Evolutionary conservation across 108 stramenopile genomes (phyloP).

Genomic region (Chaetoceros muelleri): DNA sequence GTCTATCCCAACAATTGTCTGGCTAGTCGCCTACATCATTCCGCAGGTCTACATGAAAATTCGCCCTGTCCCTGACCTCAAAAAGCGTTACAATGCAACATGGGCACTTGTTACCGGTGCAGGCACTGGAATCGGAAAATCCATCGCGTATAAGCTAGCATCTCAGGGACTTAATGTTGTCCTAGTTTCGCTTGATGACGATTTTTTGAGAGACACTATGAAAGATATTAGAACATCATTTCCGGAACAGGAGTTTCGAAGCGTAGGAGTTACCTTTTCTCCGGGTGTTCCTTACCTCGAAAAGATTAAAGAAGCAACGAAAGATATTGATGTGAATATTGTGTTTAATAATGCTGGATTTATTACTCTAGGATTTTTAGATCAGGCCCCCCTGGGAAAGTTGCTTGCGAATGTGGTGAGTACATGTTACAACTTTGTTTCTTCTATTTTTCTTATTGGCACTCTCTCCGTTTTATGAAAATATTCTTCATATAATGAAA

Average conservation of each 20-base stretch:
- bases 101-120: slow-evolving; percentile 99
- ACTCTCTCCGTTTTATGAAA: neutral
- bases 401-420: slow-evolving; percentile 70
- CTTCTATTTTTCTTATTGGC: neutral
- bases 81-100: slow-evolving; percentile 76
- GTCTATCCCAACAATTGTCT: slow-evolving; percentile 72
- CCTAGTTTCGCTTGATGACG: slow-evolving; percentile 90
- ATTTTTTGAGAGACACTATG: slow-evolving; percentile 77
- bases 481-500: no score
- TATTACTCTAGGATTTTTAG: slow-evolving; percentile 98
- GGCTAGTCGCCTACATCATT: slow-evolving; percentile 62
- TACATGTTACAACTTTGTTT: neutral
- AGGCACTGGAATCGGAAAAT: slow-evolving; percentile 93
- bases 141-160: slow-evolving; percentile 87
- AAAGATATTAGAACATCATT: slow-evolving; percentile 62
- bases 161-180: slow-evolving; percentile 95
- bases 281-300: slow-evolving; percentile 86
- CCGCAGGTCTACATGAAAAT: slow-evolving; percentile 73
- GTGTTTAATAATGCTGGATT: slow-evolving; percentile 99
- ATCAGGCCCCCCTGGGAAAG: slow-evolving; percentile 82
- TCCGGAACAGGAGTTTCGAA: slow-evolving; percentile 77
- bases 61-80: slow-evolving; percentile 78
- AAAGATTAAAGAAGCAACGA: slow-evolving; percentile 69
- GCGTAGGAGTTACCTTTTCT: slow-evolving; percentile 78
- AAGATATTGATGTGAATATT: slow-evolving; percentile 80